Percentiles rank a stretch among this genome's conserved stretches.
Evolutionary conservation across 306 rosid genomes (phyloP).

Genomic region (Lagenaria siceraria): DNA sequence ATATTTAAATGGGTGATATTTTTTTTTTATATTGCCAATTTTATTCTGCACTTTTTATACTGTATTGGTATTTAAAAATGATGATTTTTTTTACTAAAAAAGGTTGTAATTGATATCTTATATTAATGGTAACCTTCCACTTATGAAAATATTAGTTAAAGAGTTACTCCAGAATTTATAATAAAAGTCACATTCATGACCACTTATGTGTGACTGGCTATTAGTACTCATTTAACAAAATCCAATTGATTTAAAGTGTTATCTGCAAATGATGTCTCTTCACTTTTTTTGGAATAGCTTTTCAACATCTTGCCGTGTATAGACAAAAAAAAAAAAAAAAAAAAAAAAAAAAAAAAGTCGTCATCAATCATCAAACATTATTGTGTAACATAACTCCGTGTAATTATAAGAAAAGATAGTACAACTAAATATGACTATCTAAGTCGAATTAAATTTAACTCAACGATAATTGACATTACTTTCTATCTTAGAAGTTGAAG

Average conservation of each 20-base stretch:
- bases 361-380: neutral
- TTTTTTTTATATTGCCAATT: too few relatives aligned
- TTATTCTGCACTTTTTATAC: too few relatives aligned
- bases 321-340: too few relatives aligned
- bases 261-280: neutral
- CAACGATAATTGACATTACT: too few relatives aligned
- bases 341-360: neutral
- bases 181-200: too few relatives aligned
- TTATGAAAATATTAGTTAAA: neutral
- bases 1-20: too few relatives aligned
- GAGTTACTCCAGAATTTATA: too few relatives aligned
- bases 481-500: too few relatives aligned
- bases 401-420: neutral
- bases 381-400: neutral
- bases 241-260: neutral
- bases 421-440: neutral
- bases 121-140: neutral
- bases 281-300: neutral
- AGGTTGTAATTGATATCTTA: neutral
- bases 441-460: too few relatives aligned
- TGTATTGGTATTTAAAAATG: neutral
- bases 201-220: neutral
- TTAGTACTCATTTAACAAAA: neutral
- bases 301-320: neutral
- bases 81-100: too few relatives aligned